A percentile compares a stretch with the other conserved stretches of the same genome.
These are phyloP conservation scores for Starmera pachycereana DNA, from an alignment of 805 yeast species.

Conservation along the genomic window DNA sequence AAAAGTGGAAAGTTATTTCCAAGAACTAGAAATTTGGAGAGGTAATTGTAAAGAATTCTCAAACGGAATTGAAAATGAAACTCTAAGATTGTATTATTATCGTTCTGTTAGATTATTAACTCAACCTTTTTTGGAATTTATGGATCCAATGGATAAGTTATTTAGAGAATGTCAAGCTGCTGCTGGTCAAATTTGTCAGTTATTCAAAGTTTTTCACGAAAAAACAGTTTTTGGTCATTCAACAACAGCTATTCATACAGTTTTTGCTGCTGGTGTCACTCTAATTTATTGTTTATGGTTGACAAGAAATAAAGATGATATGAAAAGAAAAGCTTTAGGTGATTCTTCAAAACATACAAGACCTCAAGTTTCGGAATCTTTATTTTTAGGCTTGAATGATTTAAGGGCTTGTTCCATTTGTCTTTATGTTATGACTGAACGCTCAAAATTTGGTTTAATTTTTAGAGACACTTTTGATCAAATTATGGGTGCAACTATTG, in stretches of 20 bases:
- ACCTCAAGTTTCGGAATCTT: constrained; percentile 43
- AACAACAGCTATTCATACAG: constrained; percentile 56
- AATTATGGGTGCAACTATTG: constrained; percentile 52
- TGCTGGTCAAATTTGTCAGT: constrained; percentile 59
- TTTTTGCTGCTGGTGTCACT: constrained; percentile 61
- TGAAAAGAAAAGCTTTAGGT: constrained; percentile 42
- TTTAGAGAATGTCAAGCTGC: constrained; percentile 63
- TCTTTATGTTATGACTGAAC: constrained; percentile 55
- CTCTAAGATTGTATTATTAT: constrained; percentile 47
- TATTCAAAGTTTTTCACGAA: constrained; percentile 53
- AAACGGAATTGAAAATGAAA: constrained; percentile 46
- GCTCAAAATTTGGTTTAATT: constrained; percentile 49
- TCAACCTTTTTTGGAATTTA: constrained; percentile 53
- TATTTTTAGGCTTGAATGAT: constrained; percentile 50
- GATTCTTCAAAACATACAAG: constrained; percentile 51
- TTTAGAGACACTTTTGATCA: constrained; percentile 63
- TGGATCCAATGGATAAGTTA: constrained; percentile 49
- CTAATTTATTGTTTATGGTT: constrained; percentile 58
- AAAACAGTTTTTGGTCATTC: constrained; percentile 54
- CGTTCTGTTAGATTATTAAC: constrained; percentile 48
- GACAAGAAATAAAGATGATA: constrained; percentile 50
- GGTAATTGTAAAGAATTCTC: constrained; percentile 37
- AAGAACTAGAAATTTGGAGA: constrained; percentile 49
- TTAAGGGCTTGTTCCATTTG: constrained; percentile 56
- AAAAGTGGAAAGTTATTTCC: constrained; percentile 40